Percentiles rank a stretch among this genome's conserved stretches.
These are phyloP conservation scores for Platanus orientalis DNA, from an alignment of 164 flowering plant species.

Conservation along the genomic window DNA sequence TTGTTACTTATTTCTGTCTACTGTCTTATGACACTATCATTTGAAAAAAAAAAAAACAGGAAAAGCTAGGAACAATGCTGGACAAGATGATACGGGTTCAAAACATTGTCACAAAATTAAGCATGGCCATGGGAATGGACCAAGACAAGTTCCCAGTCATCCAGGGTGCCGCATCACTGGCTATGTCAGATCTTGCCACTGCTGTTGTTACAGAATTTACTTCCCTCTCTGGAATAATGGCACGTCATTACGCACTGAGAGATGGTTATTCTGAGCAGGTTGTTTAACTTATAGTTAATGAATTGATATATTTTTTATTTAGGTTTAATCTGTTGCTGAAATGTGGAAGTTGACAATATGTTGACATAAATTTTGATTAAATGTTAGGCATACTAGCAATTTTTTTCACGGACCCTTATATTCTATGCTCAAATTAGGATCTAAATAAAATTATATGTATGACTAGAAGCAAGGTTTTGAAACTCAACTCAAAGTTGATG, in stretches of 20 bases:
- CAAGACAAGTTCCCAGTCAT: conserved; percentile 35
- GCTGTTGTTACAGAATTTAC: conserved; percentile 93
- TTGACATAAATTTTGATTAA: too few relatives aligned
- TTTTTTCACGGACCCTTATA: too few relatives aligned
- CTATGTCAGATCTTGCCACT: conserved; percentile 93
- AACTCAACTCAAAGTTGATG: too few relatives aligned
- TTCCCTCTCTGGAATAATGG: conserved; percentile 92
- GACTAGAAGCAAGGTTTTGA: too few relatives aligned
- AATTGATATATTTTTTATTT: background rate
- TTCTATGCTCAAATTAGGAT: too few relatives aligned
- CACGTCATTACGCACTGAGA: conserved; percentile 87
- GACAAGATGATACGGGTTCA: conserved; percentile 78
- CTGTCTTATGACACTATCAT: background rate
- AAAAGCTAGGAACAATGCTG: conserved; percentile 89
- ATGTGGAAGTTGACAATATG: too few relatives aligned
- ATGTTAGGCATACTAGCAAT: too few relatives aligned
- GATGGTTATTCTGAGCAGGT: conserved; percentile 90
- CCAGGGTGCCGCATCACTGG: conserved; percentile 79
- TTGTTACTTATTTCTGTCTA: background rate
- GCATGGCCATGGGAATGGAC: conserved; percentile 44
- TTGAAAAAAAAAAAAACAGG: conserved; percentile 39
- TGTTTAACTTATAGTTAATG: conserved; percentile 2
- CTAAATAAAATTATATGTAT: too few relatives aligned
- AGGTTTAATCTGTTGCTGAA: too few relatives aligned
- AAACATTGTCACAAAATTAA: conserved; percentile 45